Base-by-base conservation (phyloP, 305 asterid species). In the Fraxinus latifolia region DNA sequence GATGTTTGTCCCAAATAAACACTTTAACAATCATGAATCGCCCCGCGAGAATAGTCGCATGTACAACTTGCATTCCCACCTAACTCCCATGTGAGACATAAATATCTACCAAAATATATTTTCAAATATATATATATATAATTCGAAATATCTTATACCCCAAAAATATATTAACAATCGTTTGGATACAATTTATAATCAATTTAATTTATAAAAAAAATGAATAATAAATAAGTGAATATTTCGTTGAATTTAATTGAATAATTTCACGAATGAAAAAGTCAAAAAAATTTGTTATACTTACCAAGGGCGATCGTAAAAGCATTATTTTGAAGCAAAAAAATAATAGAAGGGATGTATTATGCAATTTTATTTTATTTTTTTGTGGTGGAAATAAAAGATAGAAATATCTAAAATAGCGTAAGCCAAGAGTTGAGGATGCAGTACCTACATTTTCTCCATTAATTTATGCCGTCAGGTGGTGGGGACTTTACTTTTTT, bases 371-470 rank as follows among this genome's bases (percentile, higher is more conserved):
- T 36, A 25, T 37, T 37, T 32, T 31, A 31, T 31, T 31, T 33
- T 7, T 39, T 1, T 39, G 53, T 42, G 53, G 3, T 42, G n/a
- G 53, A 42, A 42, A 42, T 42, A 42, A 42, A 42, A 42, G 53
- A 42, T 42, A 0, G n/a, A 42, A 42, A 42, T 42, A 42, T 42
- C 53, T 42, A 42, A 42, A 42, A 9, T 9, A 42, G 53, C 53
- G n/a, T 12, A 33, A 42, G 80, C 82, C 85, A 83, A 36, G 15
- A 78, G 81, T 65, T 86, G 83, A 86, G 90, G 95, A 88, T 86
- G 84, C 15, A 12, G 53, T 34, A 1, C 34, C n/a, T 65, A 25
- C 33, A 65, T 65, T 65, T 65, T 65, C 33, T 23, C 72, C 72
- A 23, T 65, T 76, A 77, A 75, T 37, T 33, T 68, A 14, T 4